Evolutionary conservation across 306 rosid genomes (phyloP).

Genomic region (Urtica urens): DNA sequence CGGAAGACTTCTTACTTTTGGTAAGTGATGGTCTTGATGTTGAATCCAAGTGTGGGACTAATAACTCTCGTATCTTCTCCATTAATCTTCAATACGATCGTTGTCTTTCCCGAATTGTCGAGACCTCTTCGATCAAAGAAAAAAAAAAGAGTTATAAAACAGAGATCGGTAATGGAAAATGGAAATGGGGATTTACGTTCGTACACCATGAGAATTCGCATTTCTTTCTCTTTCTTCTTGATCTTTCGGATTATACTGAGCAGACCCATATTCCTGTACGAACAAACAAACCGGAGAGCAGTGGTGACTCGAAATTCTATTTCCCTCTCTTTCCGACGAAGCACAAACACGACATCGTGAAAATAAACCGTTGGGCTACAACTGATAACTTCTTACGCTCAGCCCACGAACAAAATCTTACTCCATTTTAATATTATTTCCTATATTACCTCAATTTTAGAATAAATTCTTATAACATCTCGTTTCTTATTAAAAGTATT

Average conservation of each 20-base stretch:
- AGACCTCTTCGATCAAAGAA: conserved; percentile 46
- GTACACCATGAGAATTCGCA: conserved; percentile 92
- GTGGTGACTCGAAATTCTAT: too few relatives aligned
- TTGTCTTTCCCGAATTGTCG: conserved; percentile 90
- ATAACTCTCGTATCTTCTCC: conserved; percentile 93
- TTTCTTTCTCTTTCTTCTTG: conserved; percentile 83
- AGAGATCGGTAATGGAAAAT: neutral
- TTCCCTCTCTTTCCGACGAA: too few relatives aligned
- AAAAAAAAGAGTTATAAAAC: neutral
- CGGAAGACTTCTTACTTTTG: conserved; percentile 41
- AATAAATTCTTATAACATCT: too few relatives aligned
- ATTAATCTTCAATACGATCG: conserved; percentile 78
- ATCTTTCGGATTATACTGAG: conserved; percentile 74
- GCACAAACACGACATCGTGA: too few relatives aligned
- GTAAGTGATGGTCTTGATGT: conserved; percentile 81
- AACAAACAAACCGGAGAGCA: too few relatives aligned
- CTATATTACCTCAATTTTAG: too few relatives aligned
- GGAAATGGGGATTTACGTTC: conserved; percentile 9
- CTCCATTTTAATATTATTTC: too few relatives aligned
- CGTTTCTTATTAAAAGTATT: too few relatives aligned
- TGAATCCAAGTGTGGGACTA: conserved; percentile 92
- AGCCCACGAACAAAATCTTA: too few relatives aligned
- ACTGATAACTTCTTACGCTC: too few relatives aligned
- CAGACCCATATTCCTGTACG: conserved; percentile 51
- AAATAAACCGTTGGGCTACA: too few relatives aligned